Percentiles rank a stretch among this genome's conserved stretches.
Evolutionary conservation across 2,329 filamentous ascomycete species (phyloP).

Genomic region (Colletotrichum trifolii): DNA sequence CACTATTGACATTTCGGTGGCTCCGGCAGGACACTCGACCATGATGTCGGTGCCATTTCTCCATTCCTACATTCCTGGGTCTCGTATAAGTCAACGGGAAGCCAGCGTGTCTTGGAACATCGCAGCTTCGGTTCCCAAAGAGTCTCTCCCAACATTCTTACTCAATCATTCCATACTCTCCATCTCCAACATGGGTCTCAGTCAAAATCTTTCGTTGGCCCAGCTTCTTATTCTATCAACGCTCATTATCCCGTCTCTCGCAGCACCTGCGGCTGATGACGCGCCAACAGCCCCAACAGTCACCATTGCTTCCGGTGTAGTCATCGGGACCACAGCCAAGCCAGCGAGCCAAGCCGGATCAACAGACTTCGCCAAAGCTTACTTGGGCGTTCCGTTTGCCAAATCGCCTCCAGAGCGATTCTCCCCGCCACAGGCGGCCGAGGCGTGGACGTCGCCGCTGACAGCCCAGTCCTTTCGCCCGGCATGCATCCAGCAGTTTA

Average conservation of each 20-base stretch:
- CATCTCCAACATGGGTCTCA: constrained; percentile 22
- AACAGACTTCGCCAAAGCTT: constrained; percentile 23
- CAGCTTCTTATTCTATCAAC: constrained; percentile 16
- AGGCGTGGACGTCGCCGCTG: constrained; percentile 10
- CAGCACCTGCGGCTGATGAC: neutral
- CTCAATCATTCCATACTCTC: neutral
- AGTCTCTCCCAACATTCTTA: too few species aligned
- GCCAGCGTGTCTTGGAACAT: too few species aligned
- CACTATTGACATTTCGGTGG: too few species aligned
- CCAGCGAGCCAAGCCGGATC: constrained; percentile 5
- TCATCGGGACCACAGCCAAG: constrained; percentile 21
- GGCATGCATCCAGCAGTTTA: constrained; percentile 31
- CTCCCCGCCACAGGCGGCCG: constrained; percentile 23
- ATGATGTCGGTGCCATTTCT: too few species aligned
- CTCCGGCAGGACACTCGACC: too few species aligned
- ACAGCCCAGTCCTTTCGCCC: constrained; percentile 20
- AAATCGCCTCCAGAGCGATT: constrained; percentile 32
- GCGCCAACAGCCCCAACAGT: constrained; percentile 4
- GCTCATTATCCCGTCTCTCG: constrained; percentile 8
- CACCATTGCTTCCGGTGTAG: constrained; percentile 14
- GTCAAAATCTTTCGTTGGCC: neutral
- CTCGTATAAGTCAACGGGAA: too few species aligned
- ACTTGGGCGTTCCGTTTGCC: constrained; percentile 27
- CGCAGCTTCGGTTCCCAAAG: too few species aligned
- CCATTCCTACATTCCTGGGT: too few species aligned